These are phyloP conservation scores for Mortierella sp. DNA, from an alignment of 371 early-diverging fungal genomes.

Conservation along the genomic window DNA sequence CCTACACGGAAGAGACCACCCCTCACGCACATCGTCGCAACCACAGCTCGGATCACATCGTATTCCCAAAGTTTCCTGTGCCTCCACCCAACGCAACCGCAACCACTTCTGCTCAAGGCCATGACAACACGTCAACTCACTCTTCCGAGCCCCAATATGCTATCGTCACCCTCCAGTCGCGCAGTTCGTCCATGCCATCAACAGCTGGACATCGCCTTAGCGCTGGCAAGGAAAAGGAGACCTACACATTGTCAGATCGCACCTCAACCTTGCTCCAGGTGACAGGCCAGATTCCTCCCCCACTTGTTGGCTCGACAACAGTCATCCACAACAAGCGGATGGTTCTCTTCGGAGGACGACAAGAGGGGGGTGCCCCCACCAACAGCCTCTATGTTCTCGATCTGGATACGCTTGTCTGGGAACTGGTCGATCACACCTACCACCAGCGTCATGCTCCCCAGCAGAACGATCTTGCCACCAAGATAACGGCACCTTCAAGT, in stretches of 20 bases:
- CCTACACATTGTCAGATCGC: constrained; percentile 49
- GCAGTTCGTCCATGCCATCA: constrained; percentile 21
- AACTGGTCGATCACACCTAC: constrained; percentile 27
- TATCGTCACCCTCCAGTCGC: not conserved
- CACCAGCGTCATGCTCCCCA: constrained; percentile 5
- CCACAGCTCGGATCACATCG: constrained; percentile 34
- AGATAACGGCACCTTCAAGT: not conserved
- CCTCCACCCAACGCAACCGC: not conserved
- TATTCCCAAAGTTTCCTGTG: constrained; percentile 25
- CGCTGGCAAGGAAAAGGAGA: not conserved
- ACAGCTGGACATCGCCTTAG: not conserved
- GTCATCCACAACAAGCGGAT: constrained; percentile 67
- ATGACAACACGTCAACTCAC: constrained; percentile 3
- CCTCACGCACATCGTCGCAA: constrained; percentile 22
- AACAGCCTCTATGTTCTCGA: constrained; percentile 77
- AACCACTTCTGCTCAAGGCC: not conserved
- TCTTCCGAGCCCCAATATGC: not conserved
- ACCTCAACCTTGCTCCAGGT: constrained; percentile 58
- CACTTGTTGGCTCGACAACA: constrained; percentile 77
- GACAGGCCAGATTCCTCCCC: constrained; percentile 79
- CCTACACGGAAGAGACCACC: not conserved
- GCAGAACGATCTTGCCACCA: not conserved
- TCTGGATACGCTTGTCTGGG: constrained; percentile 71
- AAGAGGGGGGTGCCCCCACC: constrained; percentile 71
- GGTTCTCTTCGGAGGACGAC: constrained; percentile 81